A percentile compares a stretch with the other conserved stretches of the same genome.
Conservation (phyloP, 129 eudicot species). For the Helianthus tuberosus region DNA sequence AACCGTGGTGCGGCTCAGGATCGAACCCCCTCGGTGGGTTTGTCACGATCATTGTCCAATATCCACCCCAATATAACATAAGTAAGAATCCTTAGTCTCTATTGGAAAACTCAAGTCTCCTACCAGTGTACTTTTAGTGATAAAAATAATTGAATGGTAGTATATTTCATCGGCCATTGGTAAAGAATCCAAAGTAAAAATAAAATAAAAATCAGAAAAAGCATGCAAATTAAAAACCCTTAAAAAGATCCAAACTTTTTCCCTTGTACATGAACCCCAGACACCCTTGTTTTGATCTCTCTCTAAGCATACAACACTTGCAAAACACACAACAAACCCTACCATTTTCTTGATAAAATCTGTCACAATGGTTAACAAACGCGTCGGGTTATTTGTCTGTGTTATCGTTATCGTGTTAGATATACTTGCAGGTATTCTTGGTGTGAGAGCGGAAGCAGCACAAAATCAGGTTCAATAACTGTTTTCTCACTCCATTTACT, state of each 20-base stretch:
- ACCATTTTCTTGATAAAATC: slow-evolving; percentile 1
- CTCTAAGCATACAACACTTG: slow-evolving; percentile 3
- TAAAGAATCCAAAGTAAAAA: slow-evolving; percentile 45
- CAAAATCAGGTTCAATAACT: slow-evolving; percentile 64
- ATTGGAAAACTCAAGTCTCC: too few relatives aligned
- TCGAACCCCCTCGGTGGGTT: too few relatives aligned
- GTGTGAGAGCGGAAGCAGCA: slow-evolving; percentile 86
- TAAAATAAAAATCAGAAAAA: slow-evolving; percentile 33
- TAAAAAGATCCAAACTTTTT: slow-evolving; percentile 17
- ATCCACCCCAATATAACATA: too few relatives aligned
- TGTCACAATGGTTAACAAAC: slow-evolving; percentile 52
- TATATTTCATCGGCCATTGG: too few relatives aligned
- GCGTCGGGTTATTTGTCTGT: slow-evolving; percentile 62
- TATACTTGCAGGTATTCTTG: slow-evolving; percentile 70
- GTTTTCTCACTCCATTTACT: not conserved
- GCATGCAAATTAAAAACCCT: slow-evolving; percentile 40
- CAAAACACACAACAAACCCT: not conserved
- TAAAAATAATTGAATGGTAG: too few relatives aligned
- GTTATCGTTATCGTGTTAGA: slow-evolving; percentile 60
- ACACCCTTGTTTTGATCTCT: not conserved
- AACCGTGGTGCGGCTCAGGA: too few relatives aligned
- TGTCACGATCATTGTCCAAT: too few relatives aligned
- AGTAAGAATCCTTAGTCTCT: too few relatives aligned
- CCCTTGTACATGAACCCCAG: slow-evolving; percentile 25
- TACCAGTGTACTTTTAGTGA: too few relatives aligned